These are phyloP conservation scores for Dissophora ornata DNA, from an alignment of 192 early-diverging fungal genomes.

Conservation along the genomic window DNA sequence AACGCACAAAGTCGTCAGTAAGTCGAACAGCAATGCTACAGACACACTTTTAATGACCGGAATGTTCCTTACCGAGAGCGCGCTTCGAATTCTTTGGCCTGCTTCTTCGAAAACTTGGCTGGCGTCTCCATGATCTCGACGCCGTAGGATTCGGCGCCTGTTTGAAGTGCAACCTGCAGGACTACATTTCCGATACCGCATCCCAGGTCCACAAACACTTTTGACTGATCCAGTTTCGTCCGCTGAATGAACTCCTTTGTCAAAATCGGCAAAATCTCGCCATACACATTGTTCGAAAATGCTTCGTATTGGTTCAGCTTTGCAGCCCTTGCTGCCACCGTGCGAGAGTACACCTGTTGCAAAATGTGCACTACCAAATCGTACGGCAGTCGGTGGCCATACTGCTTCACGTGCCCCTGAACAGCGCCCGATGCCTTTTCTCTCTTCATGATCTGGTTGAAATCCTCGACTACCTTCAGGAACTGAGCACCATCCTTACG, in stretches of 20 bases:
- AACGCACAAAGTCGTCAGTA: neutral
- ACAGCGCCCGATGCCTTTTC: conserved; percentile 55
- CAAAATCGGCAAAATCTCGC: conserved; percentile 89
- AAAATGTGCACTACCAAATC: conserved; percentile 87
- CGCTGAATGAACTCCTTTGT: conserved; percentile 85
- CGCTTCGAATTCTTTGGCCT: conserved; percentile 85
- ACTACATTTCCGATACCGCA: conserved; percentile 98
- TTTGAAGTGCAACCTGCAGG: conserved; percentile 92
- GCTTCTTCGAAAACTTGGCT: conserved; percentile 78
- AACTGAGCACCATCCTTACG: conserved; percentile 74
- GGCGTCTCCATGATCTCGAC: conserved; percentile 95
- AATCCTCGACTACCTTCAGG: conserved; percentile 73
- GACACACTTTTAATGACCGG: neutral
- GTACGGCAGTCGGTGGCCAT: conserved; percentile 57
- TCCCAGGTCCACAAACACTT: conserved; percentile 93
- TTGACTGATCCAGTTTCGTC: conserved; percentile 69
- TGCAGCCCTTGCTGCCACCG: conserved; percentile 68
- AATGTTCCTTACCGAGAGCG: conserved; percentile 71
- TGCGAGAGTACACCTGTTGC: conserved; percentile 89
- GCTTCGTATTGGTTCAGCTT: conserved; percentile 46
- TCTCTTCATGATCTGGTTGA: conserved; percentile 71
- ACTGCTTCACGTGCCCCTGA: conserved; percentile 32
- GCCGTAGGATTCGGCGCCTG: conserved; percentile 83
- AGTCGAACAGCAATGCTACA: neutral
- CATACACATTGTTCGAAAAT: conserved; percentile 91